Conservation (phyloP, 805 yeast genomes). For the Starmerella roubikii region DNA sequence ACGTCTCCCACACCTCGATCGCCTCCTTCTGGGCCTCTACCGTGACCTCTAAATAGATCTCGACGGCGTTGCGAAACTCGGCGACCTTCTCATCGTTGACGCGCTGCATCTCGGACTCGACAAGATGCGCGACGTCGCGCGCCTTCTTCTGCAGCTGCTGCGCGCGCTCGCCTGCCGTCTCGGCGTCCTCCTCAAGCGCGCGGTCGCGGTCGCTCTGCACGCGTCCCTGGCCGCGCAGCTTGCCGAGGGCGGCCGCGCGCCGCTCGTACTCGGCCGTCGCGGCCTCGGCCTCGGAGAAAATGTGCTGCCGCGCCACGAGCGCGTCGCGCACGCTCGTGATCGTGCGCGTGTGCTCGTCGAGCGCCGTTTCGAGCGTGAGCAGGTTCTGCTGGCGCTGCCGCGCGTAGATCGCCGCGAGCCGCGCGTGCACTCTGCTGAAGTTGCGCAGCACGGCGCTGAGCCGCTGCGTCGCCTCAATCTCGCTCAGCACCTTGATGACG, state of each 20-base stretch:
- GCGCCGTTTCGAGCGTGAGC: slow-evolving; percentile 68
- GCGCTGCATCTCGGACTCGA: slow-evolving; percentile 49
- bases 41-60: slow-evolving; percentile 76
- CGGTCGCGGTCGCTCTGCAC: slow-evolving; percentile 52
- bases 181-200: slow-evolving; percentile 45
- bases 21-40: slow-evolving; percentile 87
- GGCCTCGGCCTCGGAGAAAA: slow-evolving; percentile 33
- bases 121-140: slow-evolving; percentile 48
- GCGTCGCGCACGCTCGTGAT: slow-evolving; percentile 62
- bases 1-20: slow-evolving; percentile 37
- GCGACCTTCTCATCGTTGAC: slow-evolving; percentile 66
- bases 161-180: slow-evolving; percentile 40
- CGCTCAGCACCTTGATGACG: slow-evolving; percentile 47
- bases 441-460: slow-evolving; percentile 51
- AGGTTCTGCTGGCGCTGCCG: slow-evolving; percentile 75
- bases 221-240: slow-evolving; percentile 33
- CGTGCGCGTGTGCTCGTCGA: slow-evolving; percentile 74
- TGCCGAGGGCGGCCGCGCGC: slow-evolving; percentile 36
- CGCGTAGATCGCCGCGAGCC: slow-evolving; percentile 59
- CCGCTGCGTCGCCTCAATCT: slow-evolving; percentile 56
- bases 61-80: slow-evolving; percentile 81
- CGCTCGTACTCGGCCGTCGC: slow-evolving; percentile 37
- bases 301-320: slow-evolving; percentile 58
- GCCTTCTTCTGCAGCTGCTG: slow-evolving; percentile 43
- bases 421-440: slow-evolving; percentile 58